Evolutionary conservation across 305 asterid species (phyloP).

Genomic region (Plantago lanceolata): DNA sequence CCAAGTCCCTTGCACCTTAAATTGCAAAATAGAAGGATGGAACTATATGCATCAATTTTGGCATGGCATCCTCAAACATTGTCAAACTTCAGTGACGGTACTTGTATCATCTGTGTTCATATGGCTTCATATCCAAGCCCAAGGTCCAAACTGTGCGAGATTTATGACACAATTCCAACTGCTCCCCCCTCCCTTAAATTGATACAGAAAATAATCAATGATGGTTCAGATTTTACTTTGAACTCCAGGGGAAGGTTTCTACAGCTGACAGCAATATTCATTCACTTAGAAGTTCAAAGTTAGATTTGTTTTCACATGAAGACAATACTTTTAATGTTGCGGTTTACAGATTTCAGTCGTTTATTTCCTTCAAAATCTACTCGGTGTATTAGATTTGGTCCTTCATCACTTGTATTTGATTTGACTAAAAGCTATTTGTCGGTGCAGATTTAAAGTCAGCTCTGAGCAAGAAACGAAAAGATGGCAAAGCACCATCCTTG

Average conservation of each 20-base stretch:
- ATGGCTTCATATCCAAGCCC: no score
- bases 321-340: no score
- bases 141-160: neutral
- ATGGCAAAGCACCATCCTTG: constrained; percentile 52
- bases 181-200: neutral
- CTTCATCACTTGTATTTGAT: constrained; percentile 23
- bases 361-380: no score
- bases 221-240: neutral
- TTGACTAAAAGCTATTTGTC: no score
- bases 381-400: constrained; percentile 1
- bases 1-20: no score
- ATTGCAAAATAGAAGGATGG: no score
- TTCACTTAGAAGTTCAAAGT: neutral
- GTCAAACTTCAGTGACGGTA: no score
- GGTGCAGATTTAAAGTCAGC: constrained; percentile 88
- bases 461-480: constrained; percentile 75
- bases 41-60: no score
- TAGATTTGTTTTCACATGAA: no score
- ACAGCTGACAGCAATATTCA: neutral
- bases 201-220: neutral
- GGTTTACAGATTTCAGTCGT: neutral
- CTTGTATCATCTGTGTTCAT: no score
- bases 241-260: neutral
- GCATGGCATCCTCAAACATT: no score
- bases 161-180: neutral